Percentiles rank a stretch among this genome's conserved stretches.
Conservation (phyloP, 108 stramenopile genomes). For the Pelagomonas calceolata region DNA sequence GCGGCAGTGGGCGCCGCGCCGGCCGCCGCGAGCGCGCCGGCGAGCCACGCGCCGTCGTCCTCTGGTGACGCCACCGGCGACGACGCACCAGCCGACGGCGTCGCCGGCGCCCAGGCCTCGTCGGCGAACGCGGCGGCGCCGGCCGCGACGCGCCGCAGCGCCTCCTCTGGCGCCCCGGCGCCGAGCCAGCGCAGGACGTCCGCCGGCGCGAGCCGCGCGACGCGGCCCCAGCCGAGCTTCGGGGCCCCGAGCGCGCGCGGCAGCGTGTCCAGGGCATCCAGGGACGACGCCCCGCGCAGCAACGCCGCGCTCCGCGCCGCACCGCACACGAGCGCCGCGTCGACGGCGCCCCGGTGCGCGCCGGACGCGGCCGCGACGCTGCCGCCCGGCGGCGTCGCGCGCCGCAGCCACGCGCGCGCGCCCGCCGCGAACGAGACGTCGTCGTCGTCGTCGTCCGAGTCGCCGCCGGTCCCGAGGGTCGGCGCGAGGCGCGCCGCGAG, state of each 20-base stretch:
- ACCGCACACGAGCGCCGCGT: not conserved
- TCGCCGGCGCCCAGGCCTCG: too few relatives aligned
- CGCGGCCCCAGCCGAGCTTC: not conserved
- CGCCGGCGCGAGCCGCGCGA: not conserved
- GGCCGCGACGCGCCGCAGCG: too few relatives aligned
- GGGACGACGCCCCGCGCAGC: not conserved
- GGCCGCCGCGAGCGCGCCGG: too few relatives aligned
- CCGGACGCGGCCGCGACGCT: not conserved
- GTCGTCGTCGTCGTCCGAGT: not conserved
- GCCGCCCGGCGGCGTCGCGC: not conserved
- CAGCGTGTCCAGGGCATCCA: not conserved
- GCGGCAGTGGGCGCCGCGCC: too few relatives aligned
- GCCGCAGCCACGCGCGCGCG: not conserved
- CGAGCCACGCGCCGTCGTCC: too few relatives aligned
- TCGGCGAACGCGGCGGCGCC: too few relatives aligned
- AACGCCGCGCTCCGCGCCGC: not conserved
- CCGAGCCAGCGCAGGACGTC: not conserved
- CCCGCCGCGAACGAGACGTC: not conserved
- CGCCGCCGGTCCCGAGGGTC: too few relatives aligned
- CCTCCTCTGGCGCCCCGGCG: not conserved
- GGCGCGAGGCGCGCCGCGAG: not conserved
- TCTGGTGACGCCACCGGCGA: too few relatives aligned
- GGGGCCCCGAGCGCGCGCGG: not conserved
- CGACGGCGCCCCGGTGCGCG: not conserved
- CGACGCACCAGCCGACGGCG: too few relatives aligned